Evolutionary conservation across 192 early-diverging fungal genomes (phyloP), one percentile per base, ranked within the genome.

Genomic region (Backusella mclennaniae): DNA sequence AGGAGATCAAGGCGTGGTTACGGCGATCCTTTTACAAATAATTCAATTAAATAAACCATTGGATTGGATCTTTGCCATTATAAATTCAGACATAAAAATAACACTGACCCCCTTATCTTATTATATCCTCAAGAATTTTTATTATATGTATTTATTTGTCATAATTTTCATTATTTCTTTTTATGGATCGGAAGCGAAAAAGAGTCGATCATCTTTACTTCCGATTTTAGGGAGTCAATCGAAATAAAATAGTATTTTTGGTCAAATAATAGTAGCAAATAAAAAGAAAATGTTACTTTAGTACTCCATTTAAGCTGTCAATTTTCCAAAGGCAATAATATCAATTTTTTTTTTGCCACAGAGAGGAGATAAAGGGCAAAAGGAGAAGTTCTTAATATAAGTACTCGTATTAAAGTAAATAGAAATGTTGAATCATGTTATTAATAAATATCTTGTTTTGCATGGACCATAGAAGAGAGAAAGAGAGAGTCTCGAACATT

Each of bases 11-110:
- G 38, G 21, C 35, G 12, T 9, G 35, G n/a, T 6, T 19, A 19
- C 17, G 4, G 26, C 38, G 68, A 69, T 11, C 21, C 68, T 39
- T 33, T 69, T 69, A 69, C 36, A 69, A 39, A 41, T 69, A 26
- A 36, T 41, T 69, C 68, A 69, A 69, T 69, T 69, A 69, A 69
- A 69, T 69, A 69, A 68, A 69, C 39, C 68, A 23, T 69, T 38
- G 38, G 5, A 69, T 69, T 19, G 21, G 38, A 69, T 26, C 36
- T 36, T 11, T 36, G n/a, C 68, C 1, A 19, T 36, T 36, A 69
- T 36, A 69, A 69, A 38, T 69, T 15, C 36, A 67, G 19, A 67
- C 31, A 67, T 17, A 69, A 69, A 69, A 69, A 35, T 36, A 36
- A 11, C 33, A 39, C 5, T 69, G 2, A 0, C 35, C 33, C 21